These are phyloP conservation scores for Cardamine occulta DNA, from an alignment of 345 rosid genomes.

Conservation along the genomic window DNA sequence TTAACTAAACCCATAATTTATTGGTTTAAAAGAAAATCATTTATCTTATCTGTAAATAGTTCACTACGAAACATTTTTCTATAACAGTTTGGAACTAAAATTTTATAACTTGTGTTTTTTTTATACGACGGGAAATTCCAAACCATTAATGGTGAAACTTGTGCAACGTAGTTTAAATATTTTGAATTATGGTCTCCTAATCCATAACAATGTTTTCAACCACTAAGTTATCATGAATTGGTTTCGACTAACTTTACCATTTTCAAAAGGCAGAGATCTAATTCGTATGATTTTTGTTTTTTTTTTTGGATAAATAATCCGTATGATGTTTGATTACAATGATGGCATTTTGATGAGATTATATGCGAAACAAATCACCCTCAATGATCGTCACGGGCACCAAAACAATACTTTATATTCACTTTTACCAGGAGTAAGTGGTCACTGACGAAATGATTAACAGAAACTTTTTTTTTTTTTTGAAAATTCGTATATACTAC, in stretches of 20 bases:
- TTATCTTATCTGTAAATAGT: background rate
- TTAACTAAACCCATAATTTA: background rate
- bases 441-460: slow-evolving; percentile 32
- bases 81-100: background rate
- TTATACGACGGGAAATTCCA: background rate
- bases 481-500: slow-evolving; percentile 9
- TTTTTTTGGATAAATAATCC: background rate
- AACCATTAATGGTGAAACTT: background rate
- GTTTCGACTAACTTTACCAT: background rate
- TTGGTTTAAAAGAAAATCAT: background rate
- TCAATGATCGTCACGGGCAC: slow-evolving; percentile 30
- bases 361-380: slow-evolving; percentile 28
- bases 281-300: background rate
- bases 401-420: slow-evolving; percentile 25
- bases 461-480: background rate
- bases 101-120: background rate
- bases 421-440: slow-evolving; percentile 29
- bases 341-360: slow-evolving; percentile 7
- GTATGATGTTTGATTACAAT: slow-evolving; percentile 5
- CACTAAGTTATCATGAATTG: background rate
- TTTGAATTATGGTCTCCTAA: background rate
- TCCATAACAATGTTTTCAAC: background rate
- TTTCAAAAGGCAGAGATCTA: background rate
- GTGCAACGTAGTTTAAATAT: no score
- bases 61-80: background rate